Evolutionary conservation across 2,329 filamentous ascomycete species (phyloP).

Genomic region (Aspergillus sp.): DNA sequence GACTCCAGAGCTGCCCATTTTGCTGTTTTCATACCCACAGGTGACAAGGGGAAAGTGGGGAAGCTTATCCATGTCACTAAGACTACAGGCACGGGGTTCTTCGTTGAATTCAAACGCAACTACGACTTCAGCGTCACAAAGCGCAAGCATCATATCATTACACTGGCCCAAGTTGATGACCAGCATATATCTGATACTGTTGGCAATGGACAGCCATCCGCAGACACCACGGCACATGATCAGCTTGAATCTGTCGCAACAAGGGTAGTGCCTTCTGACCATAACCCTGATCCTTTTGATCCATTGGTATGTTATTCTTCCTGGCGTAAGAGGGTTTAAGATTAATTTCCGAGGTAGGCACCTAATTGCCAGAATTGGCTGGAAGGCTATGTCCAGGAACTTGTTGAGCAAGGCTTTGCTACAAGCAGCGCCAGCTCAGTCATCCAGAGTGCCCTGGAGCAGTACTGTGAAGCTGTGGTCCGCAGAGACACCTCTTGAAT

Average conservation of each 20-base stretch:
- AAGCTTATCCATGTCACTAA: background rate
- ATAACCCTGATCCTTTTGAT: background rate
- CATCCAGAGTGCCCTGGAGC: background rate
- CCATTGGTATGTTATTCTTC: background rate
- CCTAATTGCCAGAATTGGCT: background rate
- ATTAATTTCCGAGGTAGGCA: background rate
- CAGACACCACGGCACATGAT: background rate
- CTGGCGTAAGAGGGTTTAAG: background rate
- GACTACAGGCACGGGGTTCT: background rate
- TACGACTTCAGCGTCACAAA: background rate
- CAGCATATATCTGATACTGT: background rate
- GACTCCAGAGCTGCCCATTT: background rate
- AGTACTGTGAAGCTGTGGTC: too few relatives aligned
- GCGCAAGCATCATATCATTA: background rate
- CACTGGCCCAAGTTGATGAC: background rate
- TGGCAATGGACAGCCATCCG: background rate
- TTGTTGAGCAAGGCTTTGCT: background rate
- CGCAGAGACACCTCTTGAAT: too few relatives aligned
- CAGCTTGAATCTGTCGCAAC: background rate
- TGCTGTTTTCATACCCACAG: background rate
- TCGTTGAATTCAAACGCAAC: background rate
- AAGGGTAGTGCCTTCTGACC: background rate
- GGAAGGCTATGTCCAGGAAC: background rate
- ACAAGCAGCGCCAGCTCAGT: background rate
- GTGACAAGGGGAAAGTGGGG: background rate